A percentile compares a stretch with the other conserved stretches of the same genome.
These are phyloP conservation scores for Malus hybrid DNA, from an alignment of 331 rosid species.

Conservation along the genomic window DNA sequence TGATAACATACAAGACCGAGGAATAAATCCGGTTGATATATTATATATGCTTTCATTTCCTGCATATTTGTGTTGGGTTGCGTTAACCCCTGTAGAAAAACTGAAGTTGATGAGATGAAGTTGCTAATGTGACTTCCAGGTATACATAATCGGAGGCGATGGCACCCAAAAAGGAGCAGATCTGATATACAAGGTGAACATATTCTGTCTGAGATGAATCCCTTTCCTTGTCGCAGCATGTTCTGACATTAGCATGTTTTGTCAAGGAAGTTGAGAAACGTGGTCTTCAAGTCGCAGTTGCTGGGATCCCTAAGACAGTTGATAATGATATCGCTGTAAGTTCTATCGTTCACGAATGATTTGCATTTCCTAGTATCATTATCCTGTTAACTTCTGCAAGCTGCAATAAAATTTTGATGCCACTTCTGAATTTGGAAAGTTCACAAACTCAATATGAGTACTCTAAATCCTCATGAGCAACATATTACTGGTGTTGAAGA, in stretches of 20 bases:
- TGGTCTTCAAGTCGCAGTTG: slow-evolving; percentile 87
- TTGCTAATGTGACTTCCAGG: slow-evolving; percentile 34
- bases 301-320: slow-evolving; percentile 92
- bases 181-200: slow-evolving; percentile 61
- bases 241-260: slow-evolving; percentile 25
- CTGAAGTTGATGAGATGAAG: background rate
- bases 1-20: slow-evolving; percentile 83
- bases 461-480: background rate
- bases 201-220: slow-evolving; percentile 14
- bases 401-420: background rate
- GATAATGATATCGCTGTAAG: slow-evolving; percentile 96
- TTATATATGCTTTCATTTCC: slow-evolving; percentile 7
- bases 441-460: background rate
- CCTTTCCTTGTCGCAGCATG: slow-evolving; percentile 15
- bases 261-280: slow-evolving; percentile 92
- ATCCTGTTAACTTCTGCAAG: background rate
- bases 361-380: background rate
- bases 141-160: slow-evolving; percentile 94
- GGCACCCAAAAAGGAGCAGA: slow-evolving; percentile 96
- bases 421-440: background rate
- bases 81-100: background rate
- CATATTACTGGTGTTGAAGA: slow-evolving; percentile 79
- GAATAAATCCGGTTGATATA: slow-evolving; percentile 77
- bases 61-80: background rate
- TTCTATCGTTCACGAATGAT: background rate